These are phyloP conservation scores for Yamadazyma kitorensis DNA, from an alignment of 805 yeast species.

Conservation along the genomic window DNA sequence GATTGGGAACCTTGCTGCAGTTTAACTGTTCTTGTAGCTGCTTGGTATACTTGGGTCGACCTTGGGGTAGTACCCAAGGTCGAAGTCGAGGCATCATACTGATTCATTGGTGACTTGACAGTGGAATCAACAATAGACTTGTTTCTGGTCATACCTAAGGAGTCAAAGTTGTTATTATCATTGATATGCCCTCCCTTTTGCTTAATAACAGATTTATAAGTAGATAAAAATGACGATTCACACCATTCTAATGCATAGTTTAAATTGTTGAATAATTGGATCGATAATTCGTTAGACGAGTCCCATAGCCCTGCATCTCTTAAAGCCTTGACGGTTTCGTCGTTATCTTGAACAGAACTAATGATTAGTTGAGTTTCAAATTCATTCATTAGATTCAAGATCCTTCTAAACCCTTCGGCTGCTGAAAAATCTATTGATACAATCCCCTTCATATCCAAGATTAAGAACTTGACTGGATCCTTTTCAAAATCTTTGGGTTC, in stretches of 20 bases:
- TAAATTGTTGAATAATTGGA: slow-evolving; percentile 70
- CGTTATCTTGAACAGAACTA: slow-evolving; percentile 70
- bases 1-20: slow-evolving; percentile 42
- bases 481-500: slow-evolving; percentile 49
- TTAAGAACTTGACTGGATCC: slow-evolving; percentile 73
- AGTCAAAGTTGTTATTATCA: slow-evolving; percentile 6
- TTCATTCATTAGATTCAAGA: slow-evolving; percentile 71
- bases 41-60: slow-evolving; percentile 49
- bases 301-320: slow-evolving; percentile 82
- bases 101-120: slow-evolving; percentile 12
- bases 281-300: slow-evolving; percentile 33
- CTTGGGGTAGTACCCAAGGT: slow-evolving; percentile 47
- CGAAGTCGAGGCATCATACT: slow-evolving; percentile 20
- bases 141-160: slow-evolving; percentile 15
- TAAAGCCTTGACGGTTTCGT: slow-evolving; percentile 65
- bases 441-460: slow-evolving; percentile 83
- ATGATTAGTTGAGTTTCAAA: slow-evolving; percentile 70
- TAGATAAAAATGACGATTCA: slow-evolving; percentile 80
- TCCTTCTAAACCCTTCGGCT: slow-evolving; percentile 90
- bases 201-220: slow-evolving; percentile 40
- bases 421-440: slow-evolving; percentile 87
- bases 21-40: slow-evolving; percentile 45
- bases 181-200: slow-evolving; percentile 9
- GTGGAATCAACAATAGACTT: slow-evolving; percentile 11
- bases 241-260: slow-evolving; percentile 95